Base-by-base conservation (phyloP, 495 filamentous ascomycete species). In the Penicillium samsonianum region DNA sequence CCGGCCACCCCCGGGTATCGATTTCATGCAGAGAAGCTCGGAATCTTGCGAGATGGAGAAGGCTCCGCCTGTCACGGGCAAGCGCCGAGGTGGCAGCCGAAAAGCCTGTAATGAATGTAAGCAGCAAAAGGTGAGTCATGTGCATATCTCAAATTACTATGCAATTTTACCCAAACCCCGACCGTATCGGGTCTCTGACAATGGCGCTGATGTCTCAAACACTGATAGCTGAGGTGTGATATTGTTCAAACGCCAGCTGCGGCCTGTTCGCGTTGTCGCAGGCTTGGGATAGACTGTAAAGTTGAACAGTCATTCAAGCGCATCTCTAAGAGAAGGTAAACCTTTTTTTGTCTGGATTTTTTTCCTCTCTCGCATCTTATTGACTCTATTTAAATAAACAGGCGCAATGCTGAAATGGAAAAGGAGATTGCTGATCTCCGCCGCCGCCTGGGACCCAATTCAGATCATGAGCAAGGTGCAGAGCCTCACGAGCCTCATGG, bases 51-150 rank as follows among this genome's bases (percentile, higher is more conserved):
- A 67, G 46, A 75, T 73, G 75, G 73, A 76, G 59, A 77, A 76
- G 68, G 61, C 68, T 57, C 73, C 72, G 65, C 74, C 74, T 61
- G 66, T 75, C 63, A 73, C 72, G 30, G 70, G 74, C 55, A 79
- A 79, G 62, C 75, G 76, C 63, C 72, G 76, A 60, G 76, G 76
- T 58, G 76, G 76, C 20, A 76, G 73, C 68, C 65, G 76, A 25
- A 78, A 78, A 61, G 76, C 76, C 30, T 79, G 76, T 69, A 79
- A 79, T 44, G 75, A 78, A 62, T 79, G 76, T 71, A 78, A 78
- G 53, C 76, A 79, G 65, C 76, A 79, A 59, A 78, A 78, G 75
- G 76, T 78, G 63, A 62, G 68, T 58, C 57, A 59, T 42, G 62
- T 61, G 22, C 50, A 50, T 57, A 46, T n/a, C 38, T 22, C 58